Evolutionary conservation across 1,139 yeast genomes (phyloP).

Genomic region (Yamadazyma diospyri): DNA sequence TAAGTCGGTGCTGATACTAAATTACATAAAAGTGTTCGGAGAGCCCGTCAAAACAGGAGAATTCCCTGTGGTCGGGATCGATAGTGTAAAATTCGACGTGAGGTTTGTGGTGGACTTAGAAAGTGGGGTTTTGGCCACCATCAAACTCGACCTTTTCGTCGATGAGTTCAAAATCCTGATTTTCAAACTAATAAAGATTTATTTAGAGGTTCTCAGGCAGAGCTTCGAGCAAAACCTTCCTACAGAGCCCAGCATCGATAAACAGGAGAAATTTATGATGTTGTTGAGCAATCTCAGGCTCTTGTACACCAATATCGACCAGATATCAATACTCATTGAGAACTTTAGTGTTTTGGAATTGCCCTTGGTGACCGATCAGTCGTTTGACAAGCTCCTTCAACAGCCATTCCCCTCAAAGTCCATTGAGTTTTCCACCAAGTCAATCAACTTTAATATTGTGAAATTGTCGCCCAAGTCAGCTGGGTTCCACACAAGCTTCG

Average conservation of each 20-base stretch:
- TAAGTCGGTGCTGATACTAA: conserved; percentile 15
- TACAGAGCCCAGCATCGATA: not conserved
- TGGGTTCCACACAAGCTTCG: conserved; percentile 58
- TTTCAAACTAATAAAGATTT: conserved; percentile 22
- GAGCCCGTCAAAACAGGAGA: conserved; percentile 3
- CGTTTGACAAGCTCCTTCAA: conserved; percentile 26
- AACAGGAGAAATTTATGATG: not conserved
- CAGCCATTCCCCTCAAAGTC: conserved; percentile 23
- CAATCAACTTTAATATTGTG: conserved; percentile 29
- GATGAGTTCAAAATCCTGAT: conserved; percentile 26
- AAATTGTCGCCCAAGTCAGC: conserved; percentile 40
- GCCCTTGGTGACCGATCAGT: conserved; percentile 32
- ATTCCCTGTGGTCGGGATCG: conserved; percentile 17
- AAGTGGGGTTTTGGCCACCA: conserved; percentile 19
- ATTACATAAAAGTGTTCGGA: conserved; percentile 12
- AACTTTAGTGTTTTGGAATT: conserved; percentile 29
- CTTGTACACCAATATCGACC: conserved; percentile 14
- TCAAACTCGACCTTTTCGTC: conserved; percentile 21
- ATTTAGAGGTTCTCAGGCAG: conserved; percentile 9
- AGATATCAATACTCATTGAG: conserved; percentile 29
- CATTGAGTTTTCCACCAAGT: conserved; percentile 28
- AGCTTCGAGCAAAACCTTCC: conserved; percentile 3
- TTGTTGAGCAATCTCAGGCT: conserved; percentile 7
- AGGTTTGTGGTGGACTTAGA: conserved; percentile 19
- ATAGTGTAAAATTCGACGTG: conserved; percentile 18